Percentiles rank a stretch among this genome's conserved stretches.
phyloP scores from a whole-genome alignment of 768 basidiomycete genomes.

The Suillus clintonianus region DNA sequence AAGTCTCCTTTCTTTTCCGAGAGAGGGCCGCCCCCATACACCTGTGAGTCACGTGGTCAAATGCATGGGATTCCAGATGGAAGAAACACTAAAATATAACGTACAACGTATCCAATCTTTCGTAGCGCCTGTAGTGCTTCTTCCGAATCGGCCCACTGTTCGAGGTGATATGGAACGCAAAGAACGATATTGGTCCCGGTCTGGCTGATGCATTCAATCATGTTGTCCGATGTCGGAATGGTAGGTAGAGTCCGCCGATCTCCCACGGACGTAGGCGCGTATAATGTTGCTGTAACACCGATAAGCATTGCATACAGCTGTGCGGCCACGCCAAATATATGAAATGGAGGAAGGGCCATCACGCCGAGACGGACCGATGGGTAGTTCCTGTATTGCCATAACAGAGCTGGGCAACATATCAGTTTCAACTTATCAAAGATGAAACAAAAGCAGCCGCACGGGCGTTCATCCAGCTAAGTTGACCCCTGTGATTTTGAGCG shows the following conservation, averaged over 20 bases:
- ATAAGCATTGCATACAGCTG: slow-evolving; percentile 29
- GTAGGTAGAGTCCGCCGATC: slow-evolving; percentile 1
- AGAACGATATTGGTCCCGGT: slow-evolving; percentile 1
- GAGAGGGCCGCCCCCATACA: slow-evolving; percentile 36
- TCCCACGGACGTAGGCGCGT: slow-evolving; percentile 23
- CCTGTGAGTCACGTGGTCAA: slow-evolving; percentile 15
- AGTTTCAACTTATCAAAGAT: background rate
- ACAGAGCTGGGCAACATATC: background rate
- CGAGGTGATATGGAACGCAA: slow-evolving; percentile 6
- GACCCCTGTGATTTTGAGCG: slow-evolving; percentile 28
- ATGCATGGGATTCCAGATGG: background rate
- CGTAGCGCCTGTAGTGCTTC: slow-evolving; percentile 4
- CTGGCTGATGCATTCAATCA: background rate
- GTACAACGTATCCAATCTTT: slow-evolving; percentile 5
- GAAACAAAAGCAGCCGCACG: slow-evolving; percentile 23
- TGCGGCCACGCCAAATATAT: slow-evolving; percentile 27
- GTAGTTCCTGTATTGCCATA: background rate
- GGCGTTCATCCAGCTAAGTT: slow-evolving; percentile 33
- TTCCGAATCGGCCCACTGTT: slow-evolving; percentile 8
- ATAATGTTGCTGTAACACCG: slow-evolving; percentile 21
- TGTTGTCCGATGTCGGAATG: slow-evolving; percentile 9
- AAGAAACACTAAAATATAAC: background rate
- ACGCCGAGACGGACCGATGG: slow-evolving; percentile 12
- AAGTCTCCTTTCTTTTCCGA: slow-evolving; percentile 32
- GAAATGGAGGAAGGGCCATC: slow-evolving; percentile 37